These are phyloP conservation scores for Vaccinium macrocarpon DNA, from an alignment of 148 eudicot genomes.

Conservation along the genomic window DNA sequence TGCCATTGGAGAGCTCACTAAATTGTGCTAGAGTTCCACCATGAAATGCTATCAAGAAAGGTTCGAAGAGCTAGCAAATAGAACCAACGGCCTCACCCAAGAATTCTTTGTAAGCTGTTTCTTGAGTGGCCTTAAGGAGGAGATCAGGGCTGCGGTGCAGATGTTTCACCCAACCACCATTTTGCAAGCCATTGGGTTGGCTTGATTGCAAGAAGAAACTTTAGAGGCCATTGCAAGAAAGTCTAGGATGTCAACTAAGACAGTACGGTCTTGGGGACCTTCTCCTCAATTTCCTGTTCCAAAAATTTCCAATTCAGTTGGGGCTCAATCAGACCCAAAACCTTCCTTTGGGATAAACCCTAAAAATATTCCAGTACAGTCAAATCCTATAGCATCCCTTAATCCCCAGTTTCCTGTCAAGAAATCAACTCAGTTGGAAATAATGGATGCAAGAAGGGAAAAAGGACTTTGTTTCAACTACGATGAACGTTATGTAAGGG, in stretches of 20 bases:
- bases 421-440: background rate
- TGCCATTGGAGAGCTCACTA: background rate
- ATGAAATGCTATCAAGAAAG: background rate
- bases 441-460: background rate
- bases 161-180: background rate
- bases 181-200: background rate
- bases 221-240: background rate
- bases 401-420: background rate
- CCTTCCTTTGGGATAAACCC: no score
- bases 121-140: background rate
- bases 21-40: background rate
- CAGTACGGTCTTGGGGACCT: accelerated
- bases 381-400: accelerated
- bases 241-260: background rate
- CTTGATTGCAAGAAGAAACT: background rate
- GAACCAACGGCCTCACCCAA: background rate
- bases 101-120: background rate
- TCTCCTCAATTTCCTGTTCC: no score
- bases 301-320: no score
- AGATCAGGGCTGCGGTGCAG: background rate
- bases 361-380: no score
- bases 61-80: background rate
- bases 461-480: background rate
- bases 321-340: no score
- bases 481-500: background rate